These are phyloP conservation scores for Bolboschoenoplectus hybrid DNA, from an alignment of 202 grass and related monocot genomes.

Conservation along the genomic window DNA sequence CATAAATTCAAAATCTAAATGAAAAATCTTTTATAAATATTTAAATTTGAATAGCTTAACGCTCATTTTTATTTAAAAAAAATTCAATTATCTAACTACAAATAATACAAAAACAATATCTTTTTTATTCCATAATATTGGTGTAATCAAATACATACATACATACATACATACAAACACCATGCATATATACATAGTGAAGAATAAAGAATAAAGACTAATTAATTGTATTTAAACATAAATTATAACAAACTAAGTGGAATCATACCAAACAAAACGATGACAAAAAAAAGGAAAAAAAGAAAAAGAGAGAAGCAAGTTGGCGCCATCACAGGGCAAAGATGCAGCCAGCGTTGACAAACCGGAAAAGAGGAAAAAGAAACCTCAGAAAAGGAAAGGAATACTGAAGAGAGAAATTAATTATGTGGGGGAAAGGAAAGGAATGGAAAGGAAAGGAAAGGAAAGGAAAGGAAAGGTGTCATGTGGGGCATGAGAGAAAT, in stretches of 20 bases:
- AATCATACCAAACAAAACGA: slow-evolving; percentile 22
- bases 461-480: background rate
- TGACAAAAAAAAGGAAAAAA: too few relatives aligned
- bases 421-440: slow-evolving; percentile 11
- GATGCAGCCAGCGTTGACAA: slow-evolving; percentile 36
- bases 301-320: slow-evolving; percentile 21
- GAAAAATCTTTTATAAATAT: too few relatives aligned
- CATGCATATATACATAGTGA: background rate
- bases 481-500: slow-evolving; percentile 32
- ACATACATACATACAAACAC: background rate
- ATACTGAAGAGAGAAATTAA: slow-evolving; percentile 2
- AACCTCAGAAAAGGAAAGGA: slow-evolving; percentile 5
- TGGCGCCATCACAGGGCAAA: slow-evolving; percentile 32
- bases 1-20: too few relatives aligned
- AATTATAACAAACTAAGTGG: slow-evolving; percentile 2
- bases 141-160: background rate
- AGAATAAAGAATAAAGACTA: background rate
- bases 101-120: background rate
- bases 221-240: background rate
- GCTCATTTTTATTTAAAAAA: too few relatives aligned
- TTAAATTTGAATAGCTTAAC: too few relatives aligned
- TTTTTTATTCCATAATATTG: background rate
- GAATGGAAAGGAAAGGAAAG: too few relatives aligned
- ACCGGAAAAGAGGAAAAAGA: slow-evolving; percentile 9
- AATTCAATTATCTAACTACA: background rate